phyloP scores from a whole-genome alignment of 306 rosid species.

The Dicorynia guianensis region DNA sequence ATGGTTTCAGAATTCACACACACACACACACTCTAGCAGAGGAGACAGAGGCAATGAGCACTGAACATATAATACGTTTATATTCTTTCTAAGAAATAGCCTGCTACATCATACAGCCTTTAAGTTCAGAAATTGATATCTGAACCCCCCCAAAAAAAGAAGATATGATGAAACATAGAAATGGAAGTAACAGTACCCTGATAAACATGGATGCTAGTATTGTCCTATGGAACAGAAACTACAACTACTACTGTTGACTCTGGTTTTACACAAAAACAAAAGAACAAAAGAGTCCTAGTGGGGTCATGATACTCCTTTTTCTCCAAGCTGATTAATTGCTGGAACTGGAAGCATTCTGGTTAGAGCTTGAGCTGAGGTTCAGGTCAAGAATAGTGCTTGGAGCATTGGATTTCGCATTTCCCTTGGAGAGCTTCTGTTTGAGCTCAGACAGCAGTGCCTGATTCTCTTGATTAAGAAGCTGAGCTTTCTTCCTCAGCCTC shows the following conservation, averaged over 20 bases:
- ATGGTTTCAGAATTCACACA: too few relatives aligned
- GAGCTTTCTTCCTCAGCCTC: conserved; percentile 91
- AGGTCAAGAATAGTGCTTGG: conserved; percentile 65
- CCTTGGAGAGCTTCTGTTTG: conserved; percentile 75
- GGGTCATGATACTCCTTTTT: conserved; percentile 52
- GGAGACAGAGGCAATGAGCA: conserved; percentile 5
- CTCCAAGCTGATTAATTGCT: conserved; percentile 52
- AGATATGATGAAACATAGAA: conserved; percentile 41
- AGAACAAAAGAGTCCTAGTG: conserved; percentile 48
- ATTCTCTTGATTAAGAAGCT: conserved; percentile 89
- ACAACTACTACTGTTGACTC: conserved; percentile 53
- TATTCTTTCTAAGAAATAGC: conserved; percentile 56
- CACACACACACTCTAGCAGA: not conserved
- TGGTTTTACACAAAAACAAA: conserved; percentile 57
- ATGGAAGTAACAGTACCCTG: conserved; percentile 42
- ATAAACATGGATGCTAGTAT: conserved; percentile 35
- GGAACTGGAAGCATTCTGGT: conserved; percentile 64
- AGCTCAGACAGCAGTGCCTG: conserved; percentile 85
- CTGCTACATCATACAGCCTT: conserved; percentile 54
- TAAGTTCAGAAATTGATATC: conserved; percentile 50
- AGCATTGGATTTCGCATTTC: conserved; percentile 47
- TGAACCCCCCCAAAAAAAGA: conserved; percentile 45
- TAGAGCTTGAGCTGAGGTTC: conserved; percentile 60
- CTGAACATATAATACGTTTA: conserved; percentile 39
- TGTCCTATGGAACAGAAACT: conserved; percentile 64